These are phyloP conservation scores for Theobroma cacao DNA, from an alignment of 345 rosid species.

Conservation along the genomic window DNA sequence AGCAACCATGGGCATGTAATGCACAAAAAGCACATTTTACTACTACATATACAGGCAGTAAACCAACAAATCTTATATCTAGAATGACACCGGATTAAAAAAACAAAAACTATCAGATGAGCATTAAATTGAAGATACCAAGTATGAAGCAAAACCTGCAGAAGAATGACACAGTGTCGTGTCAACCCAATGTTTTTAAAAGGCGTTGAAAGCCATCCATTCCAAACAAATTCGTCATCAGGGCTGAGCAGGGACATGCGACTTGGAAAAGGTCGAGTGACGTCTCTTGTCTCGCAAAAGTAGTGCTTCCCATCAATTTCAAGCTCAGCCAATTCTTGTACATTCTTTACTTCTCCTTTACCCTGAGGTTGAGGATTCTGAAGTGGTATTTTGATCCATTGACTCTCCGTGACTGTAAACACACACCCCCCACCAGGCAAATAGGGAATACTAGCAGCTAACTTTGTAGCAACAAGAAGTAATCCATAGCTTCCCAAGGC, in stretches of 20 bases:
- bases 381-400: constrained; percentile 82
- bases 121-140: constrained; percentile 27
- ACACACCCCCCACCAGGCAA: constrained; percentile 96
- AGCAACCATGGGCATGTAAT: not conserved
- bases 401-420: constrained; percentile 78
- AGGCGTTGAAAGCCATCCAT: constrained; percentile 73
- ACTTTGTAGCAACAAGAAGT: constrained; percentile 86
- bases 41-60: not conserved
- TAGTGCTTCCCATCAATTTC: constrained; percentile 95
- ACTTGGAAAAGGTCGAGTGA: constrained; percentile 92
- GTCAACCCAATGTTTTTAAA: constrained; percentile 69
- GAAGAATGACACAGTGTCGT: constrained; percentile 72
- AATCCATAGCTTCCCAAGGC: constrained; percentile 73
- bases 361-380: constrained; percentile 80
- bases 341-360: constrained; percentile 81
- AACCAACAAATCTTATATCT: not conserved
- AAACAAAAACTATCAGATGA: constrained; percentile 17
- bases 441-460: constrained; percentile 62
- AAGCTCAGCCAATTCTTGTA: constrained; percentile 84
- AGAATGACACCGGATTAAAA: not conserved
- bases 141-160: constrained; percentile 72
- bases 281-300: constrained; percentile 86
- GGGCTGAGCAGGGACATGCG: constrained; percentile 62
- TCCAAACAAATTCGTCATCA: constrained; percentile 97
- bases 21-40: not conserved